A percentile compares a stretch with the other conserved stretches of the same genome.
phyloP scores from a whole-genome alignment of 1,284 basidiomycete genomes.

The Microbotryum scabiosae region DNA sequence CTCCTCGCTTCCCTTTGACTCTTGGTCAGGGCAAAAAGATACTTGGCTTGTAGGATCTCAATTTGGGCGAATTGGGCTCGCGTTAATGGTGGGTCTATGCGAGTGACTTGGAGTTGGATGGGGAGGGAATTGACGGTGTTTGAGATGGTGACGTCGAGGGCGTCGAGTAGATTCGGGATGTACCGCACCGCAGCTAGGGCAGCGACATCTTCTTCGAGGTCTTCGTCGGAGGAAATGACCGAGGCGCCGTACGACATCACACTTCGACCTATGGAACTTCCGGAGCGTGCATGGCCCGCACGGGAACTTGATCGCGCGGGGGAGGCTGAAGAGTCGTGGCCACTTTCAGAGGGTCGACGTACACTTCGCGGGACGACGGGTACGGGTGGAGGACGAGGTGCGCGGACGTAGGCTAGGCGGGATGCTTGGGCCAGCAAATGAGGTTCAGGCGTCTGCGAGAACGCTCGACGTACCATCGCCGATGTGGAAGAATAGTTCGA shows the following conservation, averaged over 20 bases:
- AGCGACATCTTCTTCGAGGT: slow-evolving; percentile 43
- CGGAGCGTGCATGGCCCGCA: background rate
- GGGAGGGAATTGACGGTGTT: slow-evolving; percentile 63
- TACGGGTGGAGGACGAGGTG: slow-evolving; percentile 14
- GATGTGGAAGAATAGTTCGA: background rate
- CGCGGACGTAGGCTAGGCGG: slow-evolving; percentile 7
- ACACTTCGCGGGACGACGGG: slow-evolving; percentile 8
- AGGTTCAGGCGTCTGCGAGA: slow-evolving; percentile 22
- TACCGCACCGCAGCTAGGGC: slow-evolving; percentile 53
- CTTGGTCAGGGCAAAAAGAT: slow-evolving; percentile 49
- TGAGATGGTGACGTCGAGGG: slow-evolving; percentile 70
- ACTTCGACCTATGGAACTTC: slow-evolving; percentile 41
- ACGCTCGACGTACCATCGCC: background rate
- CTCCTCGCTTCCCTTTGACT: slow-evolving; percentile 55
- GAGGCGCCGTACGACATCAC: slow-evolving; percentile 5
- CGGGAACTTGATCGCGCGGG: slow-evolving; percentile 1
- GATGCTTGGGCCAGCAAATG: slow-evolving; percentile 15
- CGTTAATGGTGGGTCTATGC: slow-evolving; percentile 65
- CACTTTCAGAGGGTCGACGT: background rate
- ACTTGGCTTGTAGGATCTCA: slow-evolving; percentile 71
- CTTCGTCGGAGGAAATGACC: slow-evolving; percentile 47
- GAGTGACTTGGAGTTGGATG: slow-evolving; percentile 54
- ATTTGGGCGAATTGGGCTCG: slow-evolving; percentile 51
- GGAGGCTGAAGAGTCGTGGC: slow-evolving; percentile 1
- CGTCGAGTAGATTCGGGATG: slow-evolving; percentile 63